Percentiles rank a stretch among this genome's conserved stretches.
phyloP scores from a whole-genome alignment of 2,329 filamentous ascomycete genomes.

The Pochonia chlamydosporia region DNA sequence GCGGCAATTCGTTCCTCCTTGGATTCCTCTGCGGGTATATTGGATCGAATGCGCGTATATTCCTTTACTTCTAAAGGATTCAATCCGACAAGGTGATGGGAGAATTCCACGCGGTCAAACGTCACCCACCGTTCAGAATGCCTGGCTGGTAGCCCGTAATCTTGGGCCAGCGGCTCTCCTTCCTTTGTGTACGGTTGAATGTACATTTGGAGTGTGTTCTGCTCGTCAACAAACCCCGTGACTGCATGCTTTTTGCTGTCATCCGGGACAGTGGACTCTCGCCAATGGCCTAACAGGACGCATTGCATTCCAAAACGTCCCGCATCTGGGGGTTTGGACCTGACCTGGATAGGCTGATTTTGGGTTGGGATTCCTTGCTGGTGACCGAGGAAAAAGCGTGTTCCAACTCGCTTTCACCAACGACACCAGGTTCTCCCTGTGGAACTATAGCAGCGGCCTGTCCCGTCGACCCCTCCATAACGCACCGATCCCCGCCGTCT shows the following conservation, averaged over 20 bases:
- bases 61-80: constrained; percentile 55
- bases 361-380: no score
- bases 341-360: no score
- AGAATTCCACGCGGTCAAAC: constrained; percentile 54
- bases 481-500: no score
- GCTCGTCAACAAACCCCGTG: constrained; percentile 56
- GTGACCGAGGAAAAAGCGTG: no score
- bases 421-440: no score
- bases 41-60: constrained; percentile 50
- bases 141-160: constrained; percentile 46
- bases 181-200: constrained; percentile 45
- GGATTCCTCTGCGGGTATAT: constrained; percentile 24
- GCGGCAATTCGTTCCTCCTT: constrained; percentile 32
- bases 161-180: constrained; percentile 39
- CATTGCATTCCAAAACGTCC: constrained; percentile 40
- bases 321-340: no score
- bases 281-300: constrained; percentile 53
- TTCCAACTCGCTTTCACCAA: no score
- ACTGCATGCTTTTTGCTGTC: constrained; percentile 49
- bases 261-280: constrained; percentile 47
- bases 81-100: constrained; percentile 46
- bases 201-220: constrained; percentile 53
- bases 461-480: no score
- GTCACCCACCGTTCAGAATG: constrained; percentile 59
- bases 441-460: no score